A percentile compares a stretch with the other conserved stretches of the same genome.
These are phyloP conservation scores for Anisodus acutangulus DNA, from an alignment of 257 asterid genomes.

Conservation along the genomic window DNA sequence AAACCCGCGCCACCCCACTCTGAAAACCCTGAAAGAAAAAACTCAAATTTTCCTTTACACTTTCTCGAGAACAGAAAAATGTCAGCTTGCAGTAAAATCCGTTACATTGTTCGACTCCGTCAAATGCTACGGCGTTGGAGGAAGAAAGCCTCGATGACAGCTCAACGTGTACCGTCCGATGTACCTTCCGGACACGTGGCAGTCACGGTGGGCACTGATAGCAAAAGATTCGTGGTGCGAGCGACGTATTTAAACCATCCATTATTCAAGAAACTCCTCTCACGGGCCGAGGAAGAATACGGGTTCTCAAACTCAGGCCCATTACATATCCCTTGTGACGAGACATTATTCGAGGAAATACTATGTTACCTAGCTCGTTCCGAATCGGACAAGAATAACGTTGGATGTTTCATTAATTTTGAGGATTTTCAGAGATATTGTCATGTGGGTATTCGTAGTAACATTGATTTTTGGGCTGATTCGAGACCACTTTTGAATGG, in stretches of 20 bases:
- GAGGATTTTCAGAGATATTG: conserved; percentile 62
- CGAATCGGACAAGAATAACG: conserved; percentile 34
- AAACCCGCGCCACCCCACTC: conserved; percentile 23
- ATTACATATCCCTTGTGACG: conserved; percentile 66
- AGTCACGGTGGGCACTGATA: conserved; percentile 53
- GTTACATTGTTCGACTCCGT: conserved; percentile 64
- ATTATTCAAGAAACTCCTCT: conserved; percentile 54
- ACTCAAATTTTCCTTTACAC: neutral
- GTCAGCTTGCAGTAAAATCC: conserved; percentile 68
- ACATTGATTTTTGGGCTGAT: conserved; percentile 61
- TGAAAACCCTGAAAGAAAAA: conserved; percentile 22
- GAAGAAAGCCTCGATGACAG: conserved; percentile 48
- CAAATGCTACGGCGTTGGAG: conserved; percentile 70
- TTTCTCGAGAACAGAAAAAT: conserved; percentile 32
- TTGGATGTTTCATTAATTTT: conserved; percentile 43
- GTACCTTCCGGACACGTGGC: conserved; percentile 78
- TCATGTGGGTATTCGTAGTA: conserved; percentile 48
- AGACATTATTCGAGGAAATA: conserved; percentile 57
- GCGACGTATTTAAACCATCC: conserved; percentile 66
- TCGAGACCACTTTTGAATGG: conserved; percentile 67
- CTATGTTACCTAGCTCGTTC: conserved; percentile 54
- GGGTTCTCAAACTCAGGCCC: conserved; percentile 68
- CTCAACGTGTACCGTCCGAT: conserved; percentile 53
- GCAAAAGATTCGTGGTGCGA: conserved; percentile 56
- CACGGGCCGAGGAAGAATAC: conserved; percentile 61